Conservation (phyloP, 2,329 filamentous ascomycete species). For the Colletotrichum lindemuthianum region DNA sequence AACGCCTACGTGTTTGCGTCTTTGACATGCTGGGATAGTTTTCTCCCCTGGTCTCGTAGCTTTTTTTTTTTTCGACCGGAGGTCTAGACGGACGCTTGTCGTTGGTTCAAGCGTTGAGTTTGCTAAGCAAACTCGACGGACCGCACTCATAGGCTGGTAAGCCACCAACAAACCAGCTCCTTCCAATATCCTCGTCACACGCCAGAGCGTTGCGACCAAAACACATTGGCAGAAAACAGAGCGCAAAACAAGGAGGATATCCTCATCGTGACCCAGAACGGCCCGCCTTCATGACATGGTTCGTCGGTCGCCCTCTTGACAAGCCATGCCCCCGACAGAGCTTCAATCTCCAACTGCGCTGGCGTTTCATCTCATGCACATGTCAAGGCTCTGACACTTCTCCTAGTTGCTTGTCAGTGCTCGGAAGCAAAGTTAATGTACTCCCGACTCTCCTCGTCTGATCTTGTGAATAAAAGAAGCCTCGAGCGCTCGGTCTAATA, state of each 20-base stretch:
- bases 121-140: slow-evolving; percentile 11
- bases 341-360: slow-evolving; percentile 7
- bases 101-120: background rate
- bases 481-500: slow-evolving; percentile 1
- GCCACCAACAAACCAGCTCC: background rate
- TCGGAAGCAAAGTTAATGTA: background rate
- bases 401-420: slow-evolving; percentile 1
- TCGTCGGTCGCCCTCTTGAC: slow-evolving; percentile 9
- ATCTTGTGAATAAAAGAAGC: background rate
- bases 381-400: slow-evolving; percentile 7
- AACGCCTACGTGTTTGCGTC: too few relatives aligned
- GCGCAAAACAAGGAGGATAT: too few relatives aligned
- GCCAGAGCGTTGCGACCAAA: too few relatives aligned
- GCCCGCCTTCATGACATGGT: slow-evolving; percentile 16
- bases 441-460: slow-evolving; percentile 14
- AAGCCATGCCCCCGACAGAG: background rate
- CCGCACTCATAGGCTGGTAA: background rate
- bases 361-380: slow-evolving; percentile 7
- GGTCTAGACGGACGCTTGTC: too few relatives aligned
- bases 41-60: too few relatives aligned
- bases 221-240: too few relatives aligned
- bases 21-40: too few relatives aligned
- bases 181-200: background rate
- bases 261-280: background rate
- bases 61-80: too few relatives aligned